Evolutionary conservation across 2,329 filamentous ascomycete genomes (phyloP).

Genomic region (Sporothrix protearum): DNA sequence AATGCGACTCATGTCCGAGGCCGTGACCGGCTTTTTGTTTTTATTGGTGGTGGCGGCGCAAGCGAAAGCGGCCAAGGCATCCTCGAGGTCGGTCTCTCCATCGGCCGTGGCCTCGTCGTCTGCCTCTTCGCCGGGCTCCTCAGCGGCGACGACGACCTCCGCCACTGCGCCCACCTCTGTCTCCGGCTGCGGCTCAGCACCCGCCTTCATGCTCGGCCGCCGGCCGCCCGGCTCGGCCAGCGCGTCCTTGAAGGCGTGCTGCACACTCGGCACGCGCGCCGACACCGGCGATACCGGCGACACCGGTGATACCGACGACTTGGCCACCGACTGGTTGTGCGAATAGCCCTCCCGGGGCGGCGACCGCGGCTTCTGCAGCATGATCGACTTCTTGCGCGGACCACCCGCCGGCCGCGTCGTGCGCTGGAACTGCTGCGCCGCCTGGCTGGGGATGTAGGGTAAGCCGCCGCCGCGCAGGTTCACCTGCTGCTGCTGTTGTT

Average conservation of each 20-base stretch:
- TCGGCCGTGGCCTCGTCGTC: background rate
- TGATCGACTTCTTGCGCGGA: background rate
- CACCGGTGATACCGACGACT: background rate
- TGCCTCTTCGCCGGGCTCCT: background rate
- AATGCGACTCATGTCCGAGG: slow-evolving; percentile 14
- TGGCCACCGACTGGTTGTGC: background rate
- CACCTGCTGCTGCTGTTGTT: background rate
- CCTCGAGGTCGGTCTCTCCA: background rate
- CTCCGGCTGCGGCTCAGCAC: background rate
- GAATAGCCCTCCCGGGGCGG: background rate
- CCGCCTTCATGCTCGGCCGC: background rate
- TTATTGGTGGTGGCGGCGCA: too few relatives aligned
- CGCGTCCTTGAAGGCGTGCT: slow-evolving; percentile 16
- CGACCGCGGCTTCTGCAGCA: background rate
- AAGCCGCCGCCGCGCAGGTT: background rate
- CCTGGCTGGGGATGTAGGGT: slow-evolving; percentile 50
- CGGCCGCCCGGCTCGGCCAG: background rate
- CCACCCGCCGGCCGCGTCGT: slow-evolving; percentile 45
- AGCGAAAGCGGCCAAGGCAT: background rate
- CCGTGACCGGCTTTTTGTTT: background rate
- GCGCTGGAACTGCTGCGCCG: slow-evolving; percentile 52
- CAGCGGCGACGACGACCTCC: background rate
- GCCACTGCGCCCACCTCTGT: background rate
- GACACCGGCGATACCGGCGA: background rate
- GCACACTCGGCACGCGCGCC: background rate